These are phyloP conservation scores for Boletus insuetus DNA, from an alignment of 768 basidiomycete species.

Conservation along the genomic window DNA sequence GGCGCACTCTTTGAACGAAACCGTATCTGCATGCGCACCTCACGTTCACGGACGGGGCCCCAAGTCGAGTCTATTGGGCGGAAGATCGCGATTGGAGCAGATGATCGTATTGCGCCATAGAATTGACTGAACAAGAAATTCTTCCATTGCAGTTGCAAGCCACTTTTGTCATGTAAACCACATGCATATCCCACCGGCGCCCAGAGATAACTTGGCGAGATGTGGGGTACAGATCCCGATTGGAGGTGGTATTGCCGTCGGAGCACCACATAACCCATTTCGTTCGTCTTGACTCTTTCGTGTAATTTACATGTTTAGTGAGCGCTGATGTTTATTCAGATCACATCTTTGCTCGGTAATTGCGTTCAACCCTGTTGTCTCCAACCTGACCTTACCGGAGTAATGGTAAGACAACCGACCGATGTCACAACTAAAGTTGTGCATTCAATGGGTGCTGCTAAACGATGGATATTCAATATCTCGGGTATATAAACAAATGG, in stretches of 20 bases:
- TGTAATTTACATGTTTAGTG: slow-evolving; percentile 2
- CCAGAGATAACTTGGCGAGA: slow-evolving; percentile 8
- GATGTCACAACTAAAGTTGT: slow-evolving; percentile 25
- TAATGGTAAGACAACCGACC: slow-evolving; percentile 4
- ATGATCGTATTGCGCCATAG: slow-evolving; percentile 6
- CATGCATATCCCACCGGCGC: slow-evolving; percentile 6
- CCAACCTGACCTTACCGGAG: slow-evolving; percentile 1
- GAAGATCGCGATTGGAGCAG: slow-evolving; percentile 12
- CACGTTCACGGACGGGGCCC: slow-evolving; percentile 1
- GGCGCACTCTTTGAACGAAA: slow-evolving; percentile 6
- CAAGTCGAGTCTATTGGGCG: slow-evolving; percentile 9
- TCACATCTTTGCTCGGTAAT: slow-evolving; percentile 10
- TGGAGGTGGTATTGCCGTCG: slow-evolving; percentile 3
- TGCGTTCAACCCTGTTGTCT: slow-evolving; percentile 4
- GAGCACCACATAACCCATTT: background rate
- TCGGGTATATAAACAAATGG: background rate
- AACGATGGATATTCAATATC: background rate
- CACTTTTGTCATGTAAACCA: slow-evolving; percentile 12
- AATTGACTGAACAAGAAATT: slow-evolving; percentile 5
- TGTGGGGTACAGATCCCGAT: slow-evolving; percentile 22
- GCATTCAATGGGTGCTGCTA: slow-evolving; percentile 2
- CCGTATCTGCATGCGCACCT: slow-evolving; percentile 7
- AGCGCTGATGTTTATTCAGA: slow-evolving; percentile 10
- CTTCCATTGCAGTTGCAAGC: slow-evolving; percentile 14
- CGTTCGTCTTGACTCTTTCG: slow-evolving; percentile 9